These are phyloP conservation scores for Gynostemma pentaphyllum DNA, from an alignment of 306 rosid genomes.

Conservation along the genomic window DNA sequence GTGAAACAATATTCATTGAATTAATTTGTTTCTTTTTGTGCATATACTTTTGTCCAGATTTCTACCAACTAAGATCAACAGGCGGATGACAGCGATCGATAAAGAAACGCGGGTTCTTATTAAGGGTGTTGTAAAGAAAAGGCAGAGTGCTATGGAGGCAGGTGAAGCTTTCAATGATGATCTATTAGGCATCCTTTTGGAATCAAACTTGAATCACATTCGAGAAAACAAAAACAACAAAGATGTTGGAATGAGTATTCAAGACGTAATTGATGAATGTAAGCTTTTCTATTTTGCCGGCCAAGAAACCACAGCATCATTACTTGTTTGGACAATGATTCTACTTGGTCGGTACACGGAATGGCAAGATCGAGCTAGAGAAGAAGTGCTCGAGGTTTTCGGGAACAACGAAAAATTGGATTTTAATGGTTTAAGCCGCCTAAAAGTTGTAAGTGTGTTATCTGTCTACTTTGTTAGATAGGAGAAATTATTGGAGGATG, in stretches of 20 bases:
- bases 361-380: conserved; percentile 44
- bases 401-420: conserved; percentile 11
- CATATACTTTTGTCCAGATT: neutral
- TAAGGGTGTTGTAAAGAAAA: conserved; percentile 11
- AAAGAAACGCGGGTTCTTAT: conserved; percentile 12
- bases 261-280: conserved; percentile 37
- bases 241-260: too few relatives aligned
- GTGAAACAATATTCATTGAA: neutral
- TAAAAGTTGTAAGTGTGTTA: conserved; percentile 35
- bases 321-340: conserved; percentile 36
- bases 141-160: conserved; percentile 13
- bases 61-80: conserved; percentile 12
- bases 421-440: too few relatives aligned
- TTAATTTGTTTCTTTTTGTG: neutral
- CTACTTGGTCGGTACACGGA: too few relatives aligned
- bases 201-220: too few relatives aligned
- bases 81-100: conserved; percentile 20
- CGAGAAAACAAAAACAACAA: too few relatives aligned
- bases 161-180: conserved; percentile 13
- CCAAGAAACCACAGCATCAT: conserved; percentile 34
- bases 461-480: too few relatives aligned
- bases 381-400: conserved; percentile 29
- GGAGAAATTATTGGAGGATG: too few relatives aligned
- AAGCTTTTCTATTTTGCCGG: too few relatives aligned
- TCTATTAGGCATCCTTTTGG: too few relatives aligned